phyloP scores from a whole-genome alignment of 345 rosid genomes.

The thale cress (Arabidopsis thaliana) region DNA sequence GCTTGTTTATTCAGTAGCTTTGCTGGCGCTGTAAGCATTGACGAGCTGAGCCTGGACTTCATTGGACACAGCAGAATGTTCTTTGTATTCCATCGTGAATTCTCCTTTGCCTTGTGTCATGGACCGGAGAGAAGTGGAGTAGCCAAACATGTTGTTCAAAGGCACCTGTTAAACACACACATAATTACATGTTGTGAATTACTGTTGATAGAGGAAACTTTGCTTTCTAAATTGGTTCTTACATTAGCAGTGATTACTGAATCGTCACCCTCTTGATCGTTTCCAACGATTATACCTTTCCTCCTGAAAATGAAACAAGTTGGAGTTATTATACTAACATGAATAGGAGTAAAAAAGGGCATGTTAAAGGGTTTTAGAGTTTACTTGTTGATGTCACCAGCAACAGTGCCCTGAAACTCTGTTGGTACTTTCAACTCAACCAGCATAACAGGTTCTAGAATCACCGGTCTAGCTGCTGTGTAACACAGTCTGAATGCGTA shows the following conservation, averaged over 20 bases:
- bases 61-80: constrained; percentile 80
- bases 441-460: constrained; percentile 94
- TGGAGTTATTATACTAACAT: neutral
- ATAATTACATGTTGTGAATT: neutral
- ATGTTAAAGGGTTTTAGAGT: constrained; percentile 18
- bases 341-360: neutral
- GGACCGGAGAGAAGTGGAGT: constrained; percentile 92
- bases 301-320: constrained; percentile 60
- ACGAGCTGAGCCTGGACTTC: constrained; percentile 89
- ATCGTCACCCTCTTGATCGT: constrained; percentile 98
- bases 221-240: constrained; percentile 34
- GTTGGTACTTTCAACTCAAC: constrained; percentile 96
- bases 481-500: constrained; percentile 99
- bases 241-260: constrained; percentile 80
- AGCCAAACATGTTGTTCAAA: constrained; percentile 97
- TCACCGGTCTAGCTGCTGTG: constrained; percentile 83
- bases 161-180: constrained; percentile 64
- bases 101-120: constrained; percentile 99
- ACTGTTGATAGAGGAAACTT: neutral
- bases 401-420: constrained; percentile 95
- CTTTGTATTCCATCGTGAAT: constrained; percentile 99
- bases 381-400: constrained; percentile 98
- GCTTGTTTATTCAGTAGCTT: constrained; percentile 51
- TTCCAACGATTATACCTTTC: constrained; percentile 95
- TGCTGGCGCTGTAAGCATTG: constrained; percentile 70